These are phyloP conservation scores for Rheum nobile DNA, from an alignment of 148 eudicot species.

Conservation along the genomic window DNA sequence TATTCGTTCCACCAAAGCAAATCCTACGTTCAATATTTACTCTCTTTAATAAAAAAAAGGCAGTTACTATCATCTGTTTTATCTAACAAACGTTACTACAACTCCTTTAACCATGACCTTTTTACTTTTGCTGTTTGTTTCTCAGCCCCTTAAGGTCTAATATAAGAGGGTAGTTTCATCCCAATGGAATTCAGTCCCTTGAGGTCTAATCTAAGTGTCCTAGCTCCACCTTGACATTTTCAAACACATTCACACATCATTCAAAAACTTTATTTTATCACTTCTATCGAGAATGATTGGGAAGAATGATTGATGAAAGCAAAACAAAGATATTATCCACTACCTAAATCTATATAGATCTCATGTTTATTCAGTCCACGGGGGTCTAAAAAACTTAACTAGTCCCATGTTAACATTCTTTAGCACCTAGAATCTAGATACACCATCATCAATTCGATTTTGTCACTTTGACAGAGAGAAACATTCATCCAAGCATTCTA, in stretches of 20 bases:
- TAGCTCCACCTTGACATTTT: not conserved
- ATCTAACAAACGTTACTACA: not conserved
- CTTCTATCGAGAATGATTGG: not conserved
- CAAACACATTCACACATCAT: conserved; percentile 1
- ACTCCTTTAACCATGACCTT: not conserved
- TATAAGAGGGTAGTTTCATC: not conserved
- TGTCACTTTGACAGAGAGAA: not conserved
- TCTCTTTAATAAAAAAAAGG: not conserved
- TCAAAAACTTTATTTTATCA: not conserved
- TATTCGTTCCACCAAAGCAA: not conserved
- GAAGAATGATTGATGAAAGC: not conserved
- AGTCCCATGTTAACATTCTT: not conserved
- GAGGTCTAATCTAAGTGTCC: not conserved
- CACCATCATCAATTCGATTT: not conserved
- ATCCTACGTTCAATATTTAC: not conserved
- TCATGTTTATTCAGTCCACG: not conserved
- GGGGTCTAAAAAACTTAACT: not conserved
- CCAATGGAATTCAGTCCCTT: not conserved
- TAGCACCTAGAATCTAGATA: not conserved
- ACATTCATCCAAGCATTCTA: not conserved
- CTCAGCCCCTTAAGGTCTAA: not conserved
- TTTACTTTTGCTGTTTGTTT: not conserved
- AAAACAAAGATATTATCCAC: not conserved
- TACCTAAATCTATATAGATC: not conserved
- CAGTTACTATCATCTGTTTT: not conserved